Conservation (phyloP, 306 rosid genomes). For the Lathyrus tuberosus region DNA sequence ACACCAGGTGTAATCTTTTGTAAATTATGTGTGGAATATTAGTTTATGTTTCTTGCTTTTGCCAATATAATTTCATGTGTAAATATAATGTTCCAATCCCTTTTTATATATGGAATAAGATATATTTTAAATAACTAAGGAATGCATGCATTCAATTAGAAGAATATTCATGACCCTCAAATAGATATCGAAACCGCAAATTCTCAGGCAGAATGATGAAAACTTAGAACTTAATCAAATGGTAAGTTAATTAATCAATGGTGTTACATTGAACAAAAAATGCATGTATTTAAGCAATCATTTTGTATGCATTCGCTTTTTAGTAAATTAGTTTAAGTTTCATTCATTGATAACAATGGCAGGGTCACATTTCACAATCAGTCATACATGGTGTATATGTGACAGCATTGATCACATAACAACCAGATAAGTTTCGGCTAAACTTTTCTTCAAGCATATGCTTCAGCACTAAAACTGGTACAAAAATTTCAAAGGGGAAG, state of each 20-base stretch:
- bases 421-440: background rate
- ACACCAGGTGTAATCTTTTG: constrained; percentile 29
- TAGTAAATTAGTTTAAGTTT: no score
- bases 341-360: no score
- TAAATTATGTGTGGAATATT: constrained; percentile 37
- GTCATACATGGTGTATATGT: no score
- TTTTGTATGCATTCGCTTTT: no score
- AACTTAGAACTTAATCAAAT: background rate
- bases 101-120: background rate
- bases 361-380: no score
- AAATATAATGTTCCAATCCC: constrained; percentile 8
- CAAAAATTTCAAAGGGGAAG: background rate
- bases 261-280: background rate
- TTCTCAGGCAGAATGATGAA: background rate
- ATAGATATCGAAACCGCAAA: background rate
- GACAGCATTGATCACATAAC: background rate
- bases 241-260: background rate
- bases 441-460: background rate
- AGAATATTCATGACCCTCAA: background rate
- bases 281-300: no score
- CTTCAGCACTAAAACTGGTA: background rate
- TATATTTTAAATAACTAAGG: background rate
- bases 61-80: constrained; percentile 17
- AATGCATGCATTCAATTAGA: constrained; percentile 14
- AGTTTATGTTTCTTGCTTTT: constrained; percentile 1